Percentiles rank a stretch among this genome's conserved stretches.
phyloP scores from a whole-genome alignment of 805 yeast species.

The Yarrowia sp. region DNA sequence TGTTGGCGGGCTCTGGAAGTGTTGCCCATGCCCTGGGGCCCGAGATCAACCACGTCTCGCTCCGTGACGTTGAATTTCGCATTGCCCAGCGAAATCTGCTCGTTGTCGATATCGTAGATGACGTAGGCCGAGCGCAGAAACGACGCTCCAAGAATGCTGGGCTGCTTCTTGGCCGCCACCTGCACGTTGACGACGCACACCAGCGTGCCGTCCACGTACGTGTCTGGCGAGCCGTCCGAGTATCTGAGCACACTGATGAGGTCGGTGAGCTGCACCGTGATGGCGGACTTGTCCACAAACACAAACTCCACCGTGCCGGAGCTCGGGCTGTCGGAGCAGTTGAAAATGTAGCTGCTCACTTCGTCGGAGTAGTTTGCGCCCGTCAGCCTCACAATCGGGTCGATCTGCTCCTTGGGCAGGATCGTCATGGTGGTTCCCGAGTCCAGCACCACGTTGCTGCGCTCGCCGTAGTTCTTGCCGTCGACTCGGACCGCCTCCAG shows the following conservation, averaged over 20 bases:
- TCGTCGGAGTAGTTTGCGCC: conserved; percentile 66
- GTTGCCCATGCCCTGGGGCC: conserved; percentile 1
- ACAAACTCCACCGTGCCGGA: conserved; percentile 67
- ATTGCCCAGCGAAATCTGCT: conserved; percentile 6
- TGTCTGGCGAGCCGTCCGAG: conserved; percentile 15
- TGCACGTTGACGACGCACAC: conserved; percentile 16
- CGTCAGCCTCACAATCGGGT: conserved; percentile 45
- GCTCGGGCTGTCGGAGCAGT: not conserved
- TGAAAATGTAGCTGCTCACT: conserved; percentile 52
- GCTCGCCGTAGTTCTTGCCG: not conserved
- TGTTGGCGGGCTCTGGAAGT: not conserved
- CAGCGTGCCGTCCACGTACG: conserved; percentile 6
- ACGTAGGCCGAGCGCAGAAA: conserved; percentile 25
- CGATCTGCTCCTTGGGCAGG: conserved; percentile 51
- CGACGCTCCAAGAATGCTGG: conserved; percentile 11
- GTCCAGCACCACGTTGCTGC: conserved; percentile 52
- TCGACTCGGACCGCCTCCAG: conserved; percentile 35
- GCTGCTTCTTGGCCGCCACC: not conserved
- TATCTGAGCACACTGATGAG: conserved; percentile 43
- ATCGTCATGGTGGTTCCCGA: conserved; percentile 61
- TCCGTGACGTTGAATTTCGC: conserved; percentile 1
- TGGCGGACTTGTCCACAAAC: conserved; percentile 83
- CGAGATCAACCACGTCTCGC: not conserved
- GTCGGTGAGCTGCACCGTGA: conserved; percentile 85
- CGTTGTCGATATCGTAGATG: conserved; percentile 19